Base-by-base conservation (phyloP, 2,329 filamentous ascomycete genomes). In the Dactylellina cionopaga region DNA sequence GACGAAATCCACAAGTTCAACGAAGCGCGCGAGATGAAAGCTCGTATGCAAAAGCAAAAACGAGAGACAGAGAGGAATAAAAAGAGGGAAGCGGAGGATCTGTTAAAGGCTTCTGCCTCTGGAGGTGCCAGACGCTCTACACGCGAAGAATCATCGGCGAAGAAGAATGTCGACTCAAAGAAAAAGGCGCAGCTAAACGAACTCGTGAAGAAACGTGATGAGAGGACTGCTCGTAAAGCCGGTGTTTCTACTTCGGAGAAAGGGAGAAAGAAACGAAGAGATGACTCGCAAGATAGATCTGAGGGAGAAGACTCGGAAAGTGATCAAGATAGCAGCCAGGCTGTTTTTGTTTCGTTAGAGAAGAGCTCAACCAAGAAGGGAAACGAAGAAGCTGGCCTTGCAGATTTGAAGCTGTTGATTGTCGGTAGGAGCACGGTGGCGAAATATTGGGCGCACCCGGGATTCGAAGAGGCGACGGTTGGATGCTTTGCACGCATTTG, bases 401-500 rank as follows among this genome's bases (percentile, higher is more conserved):
- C 33, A 13, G 69, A 74, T 43, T 17, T 66, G 15, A 89, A 80
- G 62, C 17, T 76, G 74, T 94, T 58, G 88, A 92, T 65, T 86
- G 99, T 68, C 92, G 93, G 52, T 52, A 88, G 95, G 74, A 90
- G 87, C 76, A 91, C 92, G 78, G 96, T 99, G 80, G 90, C 90
- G 5, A 88, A 94, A 78, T 90, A 96, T 62, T 97, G 92, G 84
- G 96, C 96, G 82, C 94, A 93, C 76, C 95, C 95, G 9, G 89
- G 89, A 2, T 97, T 99, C 76, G 91, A 96, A 63, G 83, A 90
- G 6, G 86, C 90, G 27, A 90, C 97, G 77, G 87, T 84, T 69
- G 76, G 75, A 55, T 96, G 92, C 80, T 99, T 90, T 79, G 89
- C 90, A 35, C 91, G 95, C 55, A 88, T 98, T 75, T 91, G 89